Conservation (phyloP, 2,329 filamentous ascomycete genomes). For the Cordyceps cicadae region DNA sequence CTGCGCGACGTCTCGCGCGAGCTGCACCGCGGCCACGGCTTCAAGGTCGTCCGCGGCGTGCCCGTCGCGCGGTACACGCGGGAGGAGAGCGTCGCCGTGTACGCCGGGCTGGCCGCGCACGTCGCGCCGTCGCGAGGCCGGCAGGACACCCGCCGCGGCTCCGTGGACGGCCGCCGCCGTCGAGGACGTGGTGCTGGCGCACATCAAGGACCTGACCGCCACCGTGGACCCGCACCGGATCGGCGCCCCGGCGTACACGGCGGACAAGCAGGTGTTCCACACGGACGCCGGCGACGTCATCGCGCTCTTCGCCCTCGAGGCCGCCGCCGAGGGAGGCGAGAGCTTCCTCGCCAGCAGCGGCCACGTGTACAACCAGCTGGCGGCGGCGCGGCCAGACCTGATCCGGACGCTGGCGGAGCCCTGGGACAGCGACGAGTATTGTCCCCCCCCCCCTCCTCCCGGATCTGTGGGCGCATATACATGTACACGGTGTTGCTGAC, state of each 20-base stretch:
- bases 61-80: slow-evolving; percentile 42
- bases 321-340: slow-evolving; percentile 44
- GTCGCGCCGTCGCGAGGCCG: slow-evolving; percentile 45
- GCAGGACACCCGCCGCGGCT: slow-evolving; percentile 36
- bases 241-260: slow-evolving; percentile 50
- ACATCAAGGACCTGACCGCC: slow-evolving; percentile 52
- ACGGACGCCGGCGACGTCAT: slow-evolving; percentile 54
- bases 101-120: slow-evolving; percentile 51
- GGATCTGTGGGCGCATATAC: no score
- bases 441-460: no score
- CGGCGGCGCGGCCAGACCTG: slow-evolving; percentile 48
- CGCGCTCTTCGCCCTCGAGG: slow-evolving; percentile 46
- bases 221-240: slow-evolving; percentile 30
- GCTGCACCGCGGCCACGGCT: slow-evolving; percentile 50
- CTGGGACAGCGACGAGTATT: slow-evolving; percentile 37
- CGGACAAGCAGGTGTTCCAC: slow-evolving; percentile 56
- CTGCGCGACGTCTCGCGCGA: slow-evolving; percentile 45
- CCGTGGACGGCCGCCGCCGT: slow-evolving; percentile 31
- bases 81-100: slow-evolving; percentile 52
- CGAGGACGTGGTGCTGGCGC: slow-evolving; percentile 45
- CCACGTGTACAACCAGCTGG: slow-evolving; percentile 56
- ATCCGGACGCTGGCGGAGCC: slow-evolving; percentile 46
- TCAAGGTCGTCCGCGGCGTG: slow-evolving; percentile 53
- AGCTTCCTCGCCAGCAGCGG: slow-evolving; percentile 51
- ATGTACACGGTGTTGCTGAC: no score